These are phyloP conservation scores for Diacronema lutheri DNA, from an alignment of 78 protist species.

Conservation along the genomic window DNA sequence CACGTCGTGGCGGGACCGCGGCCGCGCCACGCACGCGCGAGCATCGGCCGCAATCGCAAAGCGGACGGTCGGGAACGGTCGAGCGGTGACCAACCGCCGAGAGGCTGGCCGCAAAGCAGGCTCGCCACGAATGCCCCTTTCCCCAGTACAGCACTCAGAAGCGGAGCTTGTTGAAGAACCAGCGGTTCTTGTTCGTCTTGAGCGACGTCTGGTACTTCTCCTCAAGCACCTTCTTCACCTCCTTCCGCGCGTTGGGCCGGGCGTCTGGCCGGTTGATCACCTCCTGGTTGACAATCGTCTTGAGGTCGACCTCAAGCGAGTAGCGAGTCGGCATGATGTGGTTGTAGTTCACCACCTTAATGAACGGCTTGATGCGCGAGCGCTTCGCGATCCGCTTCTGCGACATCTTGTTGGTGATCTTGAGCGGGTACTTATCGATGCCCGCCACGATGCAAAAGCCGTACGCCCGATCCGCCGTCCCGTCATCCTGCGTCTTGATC, in stretches of 20 bases:
- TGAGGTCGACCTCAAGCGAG: constrained; percentile 49
- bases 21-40: no score
- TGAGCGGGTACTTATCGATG: constrained; percentile 83
- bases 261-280: constrained; percentile 20
- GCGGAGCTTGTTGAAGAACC: constrained; percentile 97
- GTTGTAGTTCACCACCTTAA: constrained; percentile 92
- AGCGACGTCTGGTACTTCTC: constrained; percentile 51
- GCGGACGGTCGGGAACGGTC: no score
- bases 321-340: constrained; percentile 97
- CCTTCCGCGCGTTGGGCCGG: constrained; percentile 56
- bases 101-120: no score
- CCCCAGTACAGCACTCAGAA: no score
- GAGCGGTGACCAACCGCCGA: no score
- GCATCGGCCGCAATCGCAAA: no score
- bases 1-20: no score
- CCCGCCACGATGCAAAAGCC: constrained; percentile 97
- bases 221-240: constrained; percentile 58
- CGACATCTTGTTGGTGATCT: constrained; percentile 79
- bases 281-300: constrained; percentile 41
- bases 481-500: constrained; percentile 75
- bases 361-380: constrained; percentile 79
- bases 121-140: no score
- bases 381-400: constrained; percentile 75
- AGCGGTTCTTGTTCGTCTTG: constrained; percentile 93
- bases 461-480: constrained; percentile 77